Evolutionary conservation across 1,139 yeast genomes (phyloP).

Genomic region (Arxiozyma telluris): DNA sequence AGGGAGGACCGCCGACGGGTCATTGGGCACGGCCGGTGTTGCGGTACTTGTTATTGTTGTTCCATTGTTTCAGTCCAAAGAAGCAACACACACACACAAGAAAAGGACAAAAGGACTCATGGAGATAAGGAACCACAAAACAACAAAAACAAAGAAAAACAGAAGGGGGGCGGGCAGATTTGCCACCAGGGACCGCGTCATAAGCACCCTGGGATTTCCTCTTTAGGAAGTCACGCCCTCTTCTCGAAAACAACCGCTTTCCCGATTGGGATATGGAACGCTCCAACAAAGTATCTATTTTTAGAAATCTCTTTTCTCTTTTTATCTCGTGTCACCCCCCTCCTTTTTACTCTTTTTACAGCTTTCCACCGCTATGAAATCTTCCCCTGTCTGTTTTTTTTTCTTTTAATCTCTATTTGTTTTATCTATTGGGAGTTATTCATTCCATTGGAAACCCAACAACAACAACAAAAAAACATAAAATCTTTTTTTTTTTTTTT

Average conservation of each 20-base stretch:
- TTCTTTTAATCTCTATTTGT: too few relatives aligned
- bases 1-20: too few relatives aligned
- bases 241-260: background rate
- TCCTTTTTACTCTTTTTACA: too few relatives aligned
- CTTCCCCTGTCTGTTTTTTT: background rate
- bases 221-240: background rate
- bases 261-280: background rate
- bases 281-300: background rate
- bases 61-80: background rate
- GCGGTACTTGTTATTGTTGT: too few relatives aligned
- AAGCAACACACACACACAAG: background rate
- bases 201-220: background rate
- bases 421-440: too few relatives aligned
- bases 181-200: background rate
- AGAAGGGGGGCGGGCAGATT: too few relatives aligned
- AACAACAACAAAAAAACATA: too few relatives aligned
- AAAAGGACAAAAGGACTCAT: background rate
- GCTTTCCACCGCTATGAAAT: background rate
- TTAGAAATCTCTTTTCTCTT: background rate
- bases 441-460: too few relatives aligned
- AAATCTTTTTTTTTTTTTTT: background rate
- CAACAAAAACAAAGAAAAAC: too few relatives aligned
- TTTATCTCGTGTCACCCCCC: background rate
- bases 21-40: too few relatives aligned
- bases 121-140: background rate